These are phyloP conservation scores for Aspergillus pseudoterreus DNA, from an alignment of 2,329 filamentous ascomycete species.

Conservation along the genomic window DNA sequence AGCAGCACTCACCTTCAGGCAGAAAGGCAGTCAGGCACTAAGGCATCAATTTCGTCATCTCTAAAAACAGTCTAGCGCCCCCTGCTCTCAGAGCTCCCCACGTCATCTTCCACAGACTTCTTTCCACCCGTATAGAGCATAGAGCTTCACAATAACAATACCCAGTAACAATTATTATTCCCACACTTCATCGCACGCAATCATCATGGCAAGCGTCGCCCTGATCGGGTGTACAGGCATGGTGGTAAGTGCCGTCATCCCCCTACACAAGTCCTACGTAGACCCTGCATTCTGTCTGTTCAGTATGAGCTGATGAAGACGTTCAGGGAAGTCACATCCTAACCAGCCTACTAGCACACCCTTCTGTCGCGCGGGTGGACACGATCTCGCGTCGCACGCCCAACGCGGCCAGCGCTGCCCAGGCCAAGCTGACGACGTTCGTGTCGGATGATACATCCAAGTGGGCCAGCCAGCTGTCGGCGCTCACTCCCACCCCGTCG, in stretches of 20 bases:
- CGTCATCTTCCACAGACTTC: background rate
- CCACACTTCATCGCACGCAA: background rate
- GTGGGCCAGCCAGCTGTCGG: constrained; percentile 62
- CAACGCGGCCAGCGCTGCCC: constrained; percentile 42
- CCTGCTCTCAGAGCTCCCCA: constrained; percentile 15
- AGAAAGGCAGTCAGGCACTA: background rate
- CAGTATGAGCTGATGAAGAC: constrained; percentile 26
- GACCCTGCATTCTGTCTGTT: background rate
- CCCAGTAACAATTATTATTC: background rate
- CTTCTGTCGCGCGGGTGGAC: constrained; percentile 38
- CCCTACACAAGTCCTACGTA: background rate
- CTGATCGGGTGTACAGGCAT: constrained; percentile 48
- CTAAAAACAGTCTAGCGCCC: background rate
- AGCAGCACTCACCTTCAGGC: background rate
- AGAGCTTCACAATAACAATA: background rate
- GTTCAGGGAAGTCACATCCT: constrained; percentile 71
- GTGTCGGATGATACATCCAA: constrained; percentile 63
- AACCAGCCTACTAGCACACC: constrained; percentile 42
- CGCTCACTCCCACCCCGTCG: constrained; percentile 53
- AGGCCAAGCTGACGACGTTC: constrained; percentile 62
- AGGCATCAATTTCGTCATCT: background rate
- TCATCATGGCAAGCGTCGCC: constrained; percentile 43
- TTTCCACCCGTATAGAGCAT: background rate
- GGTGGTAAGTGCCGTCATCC: constrained; percentile 39
- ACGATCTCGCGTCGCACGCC: constrained; percentile 45